Conservation (phyloP, 2,329 filamentous ascomycete genomes). For the Pseudocercospora cruenta region DNA sequence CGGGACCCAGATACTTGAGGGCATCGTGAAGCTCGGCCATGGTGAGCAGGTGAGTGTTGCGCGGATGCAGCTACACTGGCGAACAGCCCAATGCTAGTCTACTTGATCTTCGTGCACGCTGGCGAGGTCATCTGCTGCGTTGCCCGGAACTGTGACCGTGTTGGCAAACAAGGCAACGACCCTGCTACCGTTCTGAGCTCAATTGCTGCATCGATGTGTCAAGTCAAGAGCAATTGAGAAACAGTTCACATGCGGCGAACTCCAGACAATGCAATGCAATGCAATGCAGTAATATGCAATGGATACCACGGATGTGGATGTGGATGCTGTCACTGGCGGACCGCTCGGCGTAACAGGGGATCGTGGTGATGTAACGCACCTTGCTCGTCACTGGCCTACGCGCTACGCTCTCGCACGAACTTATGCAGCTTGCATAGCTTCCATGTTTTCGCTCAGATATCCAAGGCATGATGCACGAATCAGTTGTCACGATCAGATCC, state of each 20-base stretch:
- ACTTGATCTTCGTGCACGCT: not conserved
- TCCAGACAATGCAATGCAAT: not conserved
- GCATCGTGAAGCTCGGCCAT: constrained; percentile 52
- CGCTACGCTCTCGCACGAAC: not conserved
- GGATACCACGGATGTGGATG: not conserved
- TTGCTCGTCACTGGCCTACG: not conserved
- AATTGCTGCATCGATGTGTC: not conserved
- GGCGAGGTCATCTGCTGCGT: too few species aligned
- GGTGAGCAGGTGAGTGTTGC: not conserved
- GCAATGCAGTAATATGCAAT: not conserved
- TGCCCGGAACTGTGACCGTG: too few species aligned
- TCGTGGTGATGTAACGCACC: constrained; percentile 4
- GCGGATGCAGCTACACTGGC: not conserved
- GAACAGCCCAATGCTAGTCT: not conserved
- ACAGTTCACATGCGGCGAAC: not conserved
- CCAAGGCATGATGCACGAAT: too few species aligned
- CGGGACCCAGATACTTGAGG: constrained; percentile 48
- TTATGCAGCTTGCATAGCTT: not conserved
- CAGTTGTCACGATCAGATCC: too few species aligned
- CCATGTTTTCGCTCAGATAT: not conserved
- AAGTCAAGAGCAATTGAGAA: not conserved
- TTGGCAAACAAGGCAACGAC: not conserved
- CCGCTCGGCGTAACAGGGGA: not conserved
- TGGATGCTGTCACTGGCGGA: not conserved
- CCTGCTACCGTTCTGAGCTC: not conserved